A percentile compares a stretch with the other conserved stretches of the same genome.
Evolutionary conservation across 1,284 basidiomycete species (phyloP).

Genomic region (Boletus hoseneyae): DNA sequence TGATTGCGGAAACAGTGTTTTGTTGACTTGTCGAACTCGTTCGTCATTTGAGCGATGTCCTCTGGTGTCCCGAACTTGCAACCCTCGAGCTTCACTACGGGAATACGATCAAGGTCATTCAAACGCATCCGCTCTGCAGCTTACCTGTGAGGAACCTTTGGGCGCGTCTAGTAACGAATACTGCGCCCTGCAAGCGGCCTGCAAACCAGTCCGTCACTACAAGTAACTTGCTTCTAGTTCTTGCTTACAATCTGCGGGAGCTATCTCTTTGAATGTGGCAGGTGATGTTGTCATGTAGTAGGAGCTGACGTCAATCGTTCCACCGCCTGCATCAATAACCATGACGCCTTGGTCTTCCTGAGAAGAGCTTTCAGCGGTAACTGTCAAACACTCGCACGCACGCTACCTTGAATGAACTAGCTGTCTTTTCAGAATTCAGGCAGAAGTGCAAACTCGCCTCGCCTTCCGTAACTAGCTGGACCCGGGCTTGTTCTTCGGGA

Average conservation of each 20-base stretch:
- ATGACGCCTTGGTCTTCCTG: constrained; percentile 39
- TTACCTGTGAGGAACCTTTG: constrained; percentile 30
- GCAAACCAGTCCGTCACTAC: constrained; percentile 7
- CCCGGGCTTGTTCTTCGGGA: constrained; percentile 34
- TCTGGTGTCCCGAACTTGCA: constrained; percentile 36
- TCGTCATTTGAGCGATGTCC: constrained; percentile 36
- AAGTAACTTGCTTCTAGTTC: neutral
- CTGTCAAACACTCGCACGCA: neutral
- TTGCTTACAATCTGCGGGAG: constrained; percentile 33
- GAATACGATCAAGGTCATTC: neutral
- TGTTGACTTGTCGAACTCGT: constrained; percentile 39
- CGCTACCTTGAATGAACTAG: constrained; percentile 38
- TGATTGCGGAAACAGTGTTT: constrained; percentile 40
- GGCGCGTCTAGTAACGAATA: constrained; percentile 37
- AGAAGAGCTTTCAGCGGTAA: constrained; percentile 6
- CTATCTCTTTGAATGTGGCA: constrained; percentile 30
- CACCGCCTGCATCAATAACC: constrained; percentile 52
- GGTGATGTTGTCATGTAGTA: constrained; percentile 29
- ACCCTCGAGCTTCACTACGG: constrained; percentile 32
- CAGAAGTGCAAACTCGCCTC: constrained; percentile 50
- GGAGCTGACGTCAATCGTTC: constrained; percentile 42
- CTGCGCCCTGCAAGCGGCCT: constrained; percentile 36
- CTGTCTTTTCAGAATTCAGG: constrained; percentile 37
- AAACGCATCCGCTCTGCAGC: neutral
- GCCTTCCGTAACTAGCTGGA: constrained; percentile 49